Evolutionary conservation across 345 rosid genomes (phyloP), one percentile per base, ranked within the genome.

Genomic region (Brassica nigra): DNA sequence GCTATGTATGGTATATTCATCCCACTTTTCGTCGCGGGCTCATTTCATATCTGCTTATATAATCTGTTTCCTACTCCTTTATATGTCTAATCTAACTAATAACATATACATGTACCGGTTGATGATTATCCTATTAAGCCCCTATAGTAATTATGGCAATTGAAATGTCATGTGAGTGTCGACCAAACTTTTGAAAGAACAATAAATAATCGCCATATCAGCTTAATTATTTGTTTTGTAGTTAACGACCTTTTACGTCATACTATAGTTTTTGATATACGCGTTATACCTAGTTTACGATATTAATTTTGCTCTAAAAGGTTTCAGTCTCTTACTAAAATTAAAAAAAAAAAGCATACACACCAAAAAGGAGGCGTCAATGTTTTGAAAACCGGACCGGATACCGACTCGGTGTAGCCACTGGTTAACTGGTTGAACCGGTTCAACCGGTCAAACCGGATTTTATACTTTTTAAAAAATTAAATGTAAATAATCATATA

Each of bases 21-120:
- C 34, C 66, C 23, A 69, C 31, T 15, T 71, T 64, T 34, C 42
- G 76, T 54, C 63, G 76, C 71, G 76, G 81, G 81, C 58, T 78
- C 58, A 71, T 63, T 71, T 64, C 75, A 49, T 65, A 64, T 62
- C 44, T 77, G 18, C 69, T 69, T 68, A 61, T 76, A 69, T 44
- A 59, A 27, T 36, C 1, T 77, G 75, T 70, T 70, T 62, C 71
- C 64, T 58, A 10, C 49, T 42, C 31, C 36, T 44, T 69, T 47
- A 68, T 47, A 47, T 47, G 61, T 68, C 29, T 61, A 18, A 42
- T 67, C 44, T 37, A 76, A 15, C 14, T 39, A 74, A 16, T 20
- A 66, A 66, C 59, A 66, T 8, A 30, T 39, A 15, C 10, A 11
- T 61, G 8, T 65, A 57, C 11, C 12, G 34, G 55, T 29, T 39